Evolutionary conservation across 1,284 basidiomycete genomes (phyloP).

Genomic region (Mycena citricolor): DNA sequence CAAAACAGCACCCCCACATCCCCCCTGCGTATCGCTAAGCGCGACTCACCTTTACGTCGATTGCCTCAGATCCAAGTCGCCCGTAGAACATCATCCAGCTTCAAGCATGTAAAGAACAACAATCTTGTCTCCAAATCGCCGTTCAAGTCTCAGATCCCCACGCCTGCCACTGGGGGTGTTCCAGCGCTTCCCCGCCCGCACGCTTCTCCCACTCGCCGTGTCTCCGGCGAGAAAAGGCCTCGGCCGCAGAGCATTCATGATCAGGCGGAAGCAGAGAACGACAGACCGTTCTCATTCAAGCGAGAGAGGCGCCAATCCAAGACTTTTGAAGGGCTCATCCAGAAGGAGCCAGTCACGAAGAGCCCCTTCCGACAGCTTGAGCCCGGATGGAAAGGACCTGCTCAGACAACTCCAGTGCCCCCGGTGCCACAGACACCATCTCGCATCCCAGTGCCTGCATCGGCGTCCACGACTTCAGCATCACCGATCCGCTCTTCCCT

Average conservation of each 20-base stretch:
- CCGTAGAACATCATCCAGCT: constrained; percentile 78
- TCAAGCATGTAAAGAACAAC: constrained; percentile 78
- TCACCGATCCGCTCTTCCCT: constrained; percentile 73
- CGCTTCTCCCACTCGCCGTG: constrained; percentile 47
- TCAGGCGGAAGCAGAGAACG: constrained; percentile 68
- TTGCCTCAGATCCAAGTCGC: constrained; percentile 50
- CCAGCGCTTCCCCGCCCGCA: constrained; percentile 33
- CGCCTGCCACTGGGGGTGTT: constrained; percentile 45
- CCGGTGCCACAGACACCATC: constrained; percentile 29
- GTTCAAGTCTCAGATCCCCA: constrained; percentile 70
- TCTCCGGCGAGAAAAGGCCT: constrained; percentile 73
- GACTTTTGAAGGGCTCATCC: constrained; percentile 70
- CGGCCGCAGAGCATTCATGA: constrained; percentile 66
- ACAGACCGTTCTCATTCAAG: constrained; percentile 67
- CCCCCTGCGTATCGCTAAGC: constrained; percentile 72
- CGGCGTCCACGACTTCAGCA: too few relatives aligned
- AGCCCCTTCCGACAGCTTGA: constrained; percentile 70
- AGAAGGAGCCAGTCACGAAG: constrained; percentile 79
- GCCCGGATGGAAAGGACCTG: constrained; percentile 17
- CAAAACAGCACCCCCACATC: constrained; percentile 45
- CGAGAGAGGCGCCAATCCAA: constrained; percentile 77
- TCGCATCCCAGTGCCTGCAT: constrained; percentile 26
- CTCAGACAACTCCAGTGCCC: constrained; percentile 8
- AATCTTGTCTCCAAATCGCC: constrained; percentile 88
- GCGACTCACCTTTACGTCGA: constrained; percentile 44